Evolutionary conservation across 305 asterid genomes (phyloP).

Genomic region (Solanum chacoense): DNA sequence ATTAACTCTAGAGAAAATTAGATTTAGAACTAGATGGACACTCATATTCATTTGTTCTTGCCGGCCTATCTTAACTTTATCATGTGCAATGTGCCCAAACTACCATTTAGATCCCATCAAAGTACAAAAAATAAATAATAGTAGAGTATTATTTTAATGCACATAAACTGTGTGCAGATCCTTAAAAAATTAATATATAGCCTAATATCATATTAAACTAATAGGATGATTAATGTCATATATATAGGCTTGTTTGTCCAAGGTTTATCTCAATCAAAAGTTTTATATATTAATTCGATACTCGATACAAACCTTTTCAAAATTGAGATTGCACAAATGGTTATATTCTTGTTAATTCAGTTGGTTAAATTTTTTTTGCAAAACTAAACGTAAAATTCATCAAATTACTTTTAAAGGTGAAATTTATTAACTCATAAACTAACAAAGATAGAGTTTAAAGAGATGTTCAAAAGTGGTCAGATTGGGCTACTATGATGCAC

Average conservation of each 20-base stretch:
- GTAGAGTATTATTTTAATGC: background rate
- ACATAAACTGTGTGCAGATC: background rate
- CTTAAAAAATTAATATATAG: background rate
- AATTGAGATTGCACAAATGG: background rate
- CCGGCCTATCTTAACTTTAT: background rate
- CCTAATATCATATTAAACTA: background rate
- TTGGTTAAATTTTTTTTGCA: background rate
- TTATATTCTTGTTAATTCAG: background rate
- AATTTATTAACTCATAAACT: background rate
- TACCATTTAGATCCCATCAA: background rate
- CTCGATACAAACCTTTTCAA: background rate
- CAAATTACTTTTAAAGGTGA: background rate
- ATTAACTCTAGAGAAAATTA: background rate
- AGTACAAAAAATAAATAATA: background rate
- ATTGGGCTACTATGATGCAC: background rate
- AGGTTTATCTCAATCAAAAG: background rate
- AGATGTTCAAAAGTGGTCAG: background rate
- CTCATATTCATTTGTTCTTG: background rate
- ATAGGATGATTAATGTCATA: background rate
- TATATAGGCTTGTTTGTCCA: background rate
- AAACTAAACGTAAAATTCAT: background rate
- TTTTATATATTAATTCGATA: background rate
- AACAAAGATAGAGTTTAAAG: background rate
- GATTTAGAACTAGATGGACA: background rate
- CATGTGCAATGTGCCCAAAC: conserved; percentile 6